These are phyloP conservation scores for Asclepias syriaca DNA, from an alignment of 257 asterid species.

Conservation along the genomic window DNA sequence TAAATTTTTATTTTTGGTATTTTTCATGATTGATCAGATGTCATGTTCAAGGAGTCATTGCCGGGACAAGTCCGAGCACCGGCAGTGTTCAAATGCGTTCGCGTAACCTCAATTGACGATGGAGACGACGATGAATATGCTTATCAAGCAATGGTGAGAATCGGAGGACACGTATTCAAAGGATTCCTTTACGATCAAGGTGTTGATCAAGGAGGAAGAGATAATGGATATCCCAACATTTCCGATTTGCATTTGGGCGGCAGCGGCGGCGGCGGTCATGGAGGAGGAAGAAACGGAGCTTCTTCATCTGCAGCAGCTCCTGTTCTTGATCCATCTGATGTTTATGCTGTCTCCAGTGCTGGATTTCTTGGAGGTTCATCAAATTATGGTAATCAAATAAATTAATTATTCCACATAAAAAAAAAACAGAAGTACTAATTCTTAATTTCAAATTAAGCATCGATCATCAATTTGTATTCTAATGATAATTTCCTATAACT, in stretches of 20 bases:
- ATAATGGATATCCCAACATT: constrained; percentile 38
- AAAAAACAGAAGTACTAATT: neutral
- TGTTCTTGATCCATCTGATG: constrained; percentile 28
- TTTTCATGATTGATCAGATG: constrained; percentile 23
- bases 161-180: constrained; percentile 82
- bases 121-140: constrained; percentile 69
- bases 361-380: constrained; percentile 55
- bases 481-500: constrained; percentile 3
- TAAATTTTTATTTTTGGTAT: no score
- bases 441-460: neutral
- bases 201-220: constrained; percentile 30
- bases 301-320: constrained; percentile 7
- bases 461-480: constrained; percentile 3
- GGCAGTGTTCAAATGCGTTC: constrained; percentile 68
- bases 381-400: constrained; percentile 8
- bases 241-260: constrained; percentile 57
- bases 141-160: constrained; percentile 59
- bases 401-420: neutral
- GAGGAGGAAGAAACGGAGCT: constrained; percentile 8
- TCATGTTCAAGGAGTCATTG: constrained; percentile 44
- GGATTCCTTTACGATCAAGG: constrained; percentile 78
- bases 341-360: constrained; percentile 34
- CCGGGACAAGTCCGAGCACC: constrained; percentile 76
- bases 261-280: constrained; percentile 16
- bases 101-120: constrained; percentile 60